Base-by-base conservation (phyloP, 257 asterid species). In the Solanum lycopersicoides region DNA sequence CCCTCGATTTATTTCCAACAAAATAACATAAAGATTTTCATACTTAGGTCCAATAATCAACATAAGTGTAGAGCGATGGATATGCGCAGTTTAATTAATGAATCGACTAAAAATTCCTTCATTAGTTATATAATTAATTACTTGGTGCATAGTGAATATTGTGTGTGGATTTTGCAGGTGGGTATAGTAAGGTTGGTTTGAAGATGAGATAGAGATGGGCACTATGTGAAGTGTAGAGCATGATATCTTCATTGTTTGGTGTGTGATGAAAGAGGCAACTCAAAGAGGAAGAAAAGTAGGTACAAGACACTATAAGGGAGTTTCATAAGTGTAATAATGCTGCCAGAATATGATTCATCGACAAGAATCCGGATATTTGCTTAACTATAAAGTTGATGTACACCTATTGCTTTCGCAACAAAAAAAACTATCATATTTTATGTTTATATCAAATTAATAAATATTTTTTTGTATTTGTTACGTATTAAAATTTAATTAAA, bases 361-460 rank as follows among this genome's bases (percentile, higher is more conserved):
- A 87, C 88, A 90, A 90, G 91, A 93, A 93, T 93, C 85, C 88
- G 69, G 86, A 89, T 89, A 91, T 92, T 89, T 93, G 91, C 93
- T 92, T 93, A 93, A 92, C 91, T 89, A 91, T 82, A 92, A 94
- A 91, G 92, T 90, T 94, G 93, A 87, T 86, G 86, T 72, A 87
- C 87, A 87, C n/a, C 73, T 82, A 72, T 89, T 79, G 39, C n/a
- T 35, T 37, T 53, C 9, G 2, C 82, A n/a, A n/a, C n/a, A n/a
- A n/a, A n/a, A n/a, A n/a, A n/a, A n/a, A n/a, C n/a, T n/a, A 66
- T 6, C 21, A 30, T 0, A 68, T 13, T 3, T 0, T 7, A 8
- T 68, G 20, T 32, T 32, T 69, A 32, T 2, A 30, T 15, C 7
- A 69, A 15, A 71, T 71, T 0, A 69, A 32, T 32, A 71, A 32